phyloP scores from a whole-genome alignment of 805 yeast genomes.

The Torulaspora indica region DNA sequence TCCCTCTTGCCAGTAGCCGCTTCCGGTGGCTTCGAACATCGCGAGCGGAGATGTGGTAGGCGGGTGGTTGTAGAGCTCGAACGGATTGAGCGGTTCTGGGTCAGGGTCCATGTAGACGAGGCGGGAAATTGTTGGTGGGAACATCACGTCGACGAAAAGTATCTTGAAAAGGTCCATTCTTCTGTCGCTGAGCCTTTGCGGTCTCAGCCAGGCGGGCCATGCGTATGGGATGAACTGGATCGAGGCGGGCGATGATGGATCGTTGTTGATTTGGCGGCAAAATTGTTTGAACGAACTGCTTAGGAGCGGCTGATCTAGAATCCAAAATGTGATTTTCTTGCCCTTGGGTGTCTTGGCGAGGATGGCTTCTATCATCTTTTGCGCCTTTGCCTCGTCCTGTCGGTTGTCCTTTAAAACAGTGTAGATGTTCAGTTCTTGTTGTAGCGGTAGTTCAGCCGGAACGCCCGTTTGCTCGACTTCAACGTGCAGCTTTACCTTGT shows the following conservation, averaged over 20 bases:
- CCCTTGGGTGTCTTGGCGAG: constrained; percentile 1
- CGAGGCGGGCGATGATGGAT: constrained; percentile 5
- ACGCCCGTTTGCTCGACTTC: constrained; percentile 11
- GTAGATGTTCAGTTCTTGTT: constrained; percentile 20
- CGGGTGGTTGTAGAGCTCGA: constrained; percentile 49
- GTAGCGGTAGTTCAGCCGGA: background rate
- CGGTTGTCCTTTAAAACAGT: constrained; percentile 18
- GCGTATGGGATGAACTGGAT: constrained; percentile 70
- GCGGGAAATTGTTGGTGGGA: constrained; percentile 70
- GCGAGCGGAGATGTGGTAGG: constrained; percentile 50
- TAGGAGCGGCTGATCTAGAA: constrained; percentile 64
- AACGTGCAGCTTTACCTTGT: constrained; percentile 23
- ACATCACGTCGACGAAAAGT: constrained; percentile 76
- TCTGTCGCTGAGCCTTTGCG: constrained; percentile 72
- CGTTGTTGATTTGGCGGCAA: constrained; percentile 40
- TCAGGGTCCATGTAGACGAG: constrained; percentile 73
- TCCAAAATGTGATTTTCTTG: constrained; percentile 66
- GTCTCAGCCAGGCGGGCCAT: constrained; percentile 89
- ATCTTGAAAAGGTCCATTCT: constrained; percentile 87
- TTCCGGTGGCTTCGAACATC: constrained; percentile 77
- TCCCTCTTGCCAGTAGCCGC: constrained; percentile 81
- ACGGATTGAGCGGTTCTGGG: constrained; percentile 70
- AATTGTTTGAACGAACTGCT: constrained; percentile 44
- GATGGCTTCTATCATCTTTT: constrained; percentile 17
- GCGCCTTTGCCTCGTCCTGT: constrained; percentile 16